Conservation (phyloP, 495 filamentous ascomycete species). For the Penicillium bialowiezense region DNA sequence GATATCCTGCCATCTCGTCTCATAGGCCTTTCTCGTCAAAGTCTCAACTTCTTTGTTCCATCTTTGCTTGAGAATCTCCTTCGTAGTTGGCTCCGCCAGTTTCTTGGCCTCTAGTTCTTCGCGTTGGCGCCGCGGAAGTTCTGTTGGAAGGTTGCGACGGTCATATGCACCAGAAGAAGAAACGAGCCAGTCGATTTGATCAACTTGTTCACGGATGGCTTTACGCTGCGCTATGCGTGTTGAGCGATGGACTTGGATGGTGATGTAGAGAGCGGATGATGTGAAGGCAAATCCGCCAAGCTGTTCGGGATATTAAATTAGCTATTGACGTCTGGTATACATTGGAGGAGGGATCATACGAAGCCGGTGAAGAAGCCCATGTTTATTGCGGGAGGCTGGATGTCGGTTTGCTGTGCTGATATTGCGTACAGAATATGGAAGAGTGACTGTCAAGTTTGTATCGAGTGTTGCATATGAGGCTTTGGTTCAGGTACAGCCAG, state of each 20-base stretch:
- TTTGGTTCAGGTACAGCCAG: background rate
- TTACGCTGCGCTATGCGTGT: conserved; percentile 68
- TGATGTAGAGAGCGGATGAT: conserved; percentile 75
- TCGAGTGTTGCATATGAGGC: no score
- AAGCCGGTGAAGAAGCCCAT: conserved; percentile 82
- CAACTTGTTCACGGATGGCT: conserved; percentile 67
- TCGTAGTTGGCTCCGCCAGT: conserved; percentile 42
- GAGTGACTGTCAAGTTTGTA: no score
- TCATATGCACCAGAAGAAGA: conserved; percentile 46
- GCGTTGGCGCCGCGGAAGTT: conserved; percentile 30
- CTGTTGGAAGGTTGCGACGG: conserved; percentile 31
- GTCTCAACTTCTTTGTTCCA: conserved; percentile 77
- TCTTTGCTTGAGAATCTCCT: conserved; percentile 69
- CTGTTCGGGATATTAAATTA: conserved; percentile 17
- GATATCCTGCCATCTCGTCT: conserved; percentile 59
- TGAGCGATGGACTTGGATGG: conserved; percentile 67
- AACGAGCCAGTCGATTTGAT: conserved; percentile 54
- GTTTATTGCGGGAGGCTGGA: conserved; percentile 23
- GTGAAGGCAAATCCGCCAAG: conserved; percentile 86
- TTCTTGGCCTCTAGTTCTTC: conserved; percentile 17
- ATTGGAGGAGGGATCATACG: conserved; percentile 53
- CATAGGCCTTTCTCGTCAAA: conserved; percentile 64
- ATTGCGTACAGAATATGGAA: no score
- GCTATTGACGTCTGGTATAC: background rate
- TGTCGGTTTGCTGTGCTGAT: background rate